Base-by-base conservation (phyloP, 495 filamentous ascomycete species). In the Darksidea phi region DNA sequence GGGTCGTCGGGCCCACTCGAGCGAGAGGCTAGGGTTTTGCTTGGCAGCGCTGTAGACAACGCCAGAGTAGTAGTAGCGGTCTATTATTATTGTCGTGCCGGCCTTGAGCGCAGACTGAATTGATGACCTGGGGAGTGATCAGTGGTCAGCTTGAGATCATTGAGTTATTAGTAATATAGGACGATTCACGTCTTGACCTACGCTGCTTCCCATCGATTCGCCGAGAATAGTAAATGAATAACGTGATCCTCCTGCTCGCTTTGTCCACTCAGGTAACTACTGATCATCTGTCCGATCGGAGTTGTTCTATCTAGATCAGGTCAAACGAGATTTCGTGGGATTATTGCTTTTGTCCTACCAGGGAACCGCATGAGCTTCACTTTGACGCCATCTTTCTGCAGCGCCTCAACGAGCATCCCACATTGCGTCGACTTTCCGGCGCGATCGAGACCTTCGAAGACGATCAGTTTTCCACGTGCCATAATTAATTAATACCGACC, bases 11-110 rank as follows among this genome's bases (percentile, higher is more conserved):
- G 89, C 90, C 89, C 93, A 97, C 2, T 81, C 73, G 6, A 97
- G 74, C 0, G 81, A 78, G 8, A 96, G 78, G 6, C 73, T 75
- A 7, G 85, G 82, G 68, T 88, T 89, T 21, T 81, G 77, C 68
- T 97, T 97, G 0, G 94, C 94, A n/a, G 90, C 88, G n/a, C 86
- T 89, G 75, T 97, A 98, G 18, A 96, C 90, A 47, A 89, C 87
- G 17, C 94, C 94, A 36, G 86, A 90, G 75, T 96, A 91, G 68
- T 93, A 95, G 75, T 97, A 98, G 41, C 94, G 85, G 73, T 98
- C 94, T 53, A 92, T 83, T 26, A 98, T 80, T 8, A 98, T 80
- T 0, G 84, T 95, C 43, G 75, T 82, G 15, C 91, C 92, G 6
- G 74, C 71, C 8, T 74, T 64, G 21, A 96, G 80, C 42, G 85